phyloP scores from a whole-genome alignment of 352 stramenopile species.

The Phytophthora sp. region DNA sequence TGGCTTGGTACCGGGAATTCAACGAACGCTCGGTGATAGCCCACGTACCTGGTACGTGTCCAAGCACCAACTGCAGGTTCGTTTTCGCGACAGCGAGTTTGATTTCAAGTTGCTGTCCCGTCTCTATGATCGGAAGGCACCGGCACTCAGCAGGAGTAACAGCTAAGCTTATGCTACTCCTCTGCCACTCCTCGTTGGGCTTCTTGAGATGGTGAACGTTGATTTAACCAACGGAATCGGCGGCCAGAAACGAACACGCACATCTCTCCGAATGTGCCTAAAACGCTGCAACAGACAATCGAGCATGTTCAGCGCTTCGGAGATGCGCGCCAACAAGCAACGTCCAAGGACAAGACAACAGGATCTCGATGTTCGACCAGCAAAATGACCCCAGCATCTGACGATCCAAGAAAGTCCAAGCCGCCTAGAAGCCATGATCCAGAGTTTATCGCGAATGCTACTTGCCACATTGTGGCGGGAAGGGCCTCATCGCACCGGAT shows the following conservation, averaged over 20 bases:
- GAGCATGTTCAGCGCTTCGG: background rate
- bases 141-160: conserved; percentile 18
- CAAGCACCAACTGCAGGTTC: conserved; percentile 10
- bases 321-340: background rate
- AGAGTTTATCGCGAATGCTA: too few species aligned
- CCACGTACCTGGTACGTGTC: conserved; percentile 11
- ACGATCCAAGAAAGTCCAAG: too few species aligned
- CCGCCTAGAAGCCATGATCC: too few species aligned
- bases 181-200: conserved; percentile 7
- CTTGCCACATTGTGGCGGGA: too few species aligned
- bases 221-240: background rate
- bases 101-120: conserved; percentile 12
- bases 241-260: background rate
- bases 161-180: conserved; percentile 14
- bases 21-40: background rate
- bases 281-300: background rate
- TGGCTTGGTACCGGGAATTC: conserved; percentile 18
- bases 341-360: too few species aligned
- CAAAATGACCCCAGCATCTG: too few species aligned
- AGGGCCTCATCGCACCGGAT: too few species aligned
- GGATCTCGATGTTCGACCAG: too few species aligned
- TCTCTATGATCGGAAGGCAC: background rate
- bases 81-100: conserved; percentile 8
- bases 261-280: background rate
- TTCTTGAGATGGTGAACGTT: conserved; percentile 19